Base-by-base conservation (phyloP, 306 rosid genomes). In the Quercus robur region DNA sequence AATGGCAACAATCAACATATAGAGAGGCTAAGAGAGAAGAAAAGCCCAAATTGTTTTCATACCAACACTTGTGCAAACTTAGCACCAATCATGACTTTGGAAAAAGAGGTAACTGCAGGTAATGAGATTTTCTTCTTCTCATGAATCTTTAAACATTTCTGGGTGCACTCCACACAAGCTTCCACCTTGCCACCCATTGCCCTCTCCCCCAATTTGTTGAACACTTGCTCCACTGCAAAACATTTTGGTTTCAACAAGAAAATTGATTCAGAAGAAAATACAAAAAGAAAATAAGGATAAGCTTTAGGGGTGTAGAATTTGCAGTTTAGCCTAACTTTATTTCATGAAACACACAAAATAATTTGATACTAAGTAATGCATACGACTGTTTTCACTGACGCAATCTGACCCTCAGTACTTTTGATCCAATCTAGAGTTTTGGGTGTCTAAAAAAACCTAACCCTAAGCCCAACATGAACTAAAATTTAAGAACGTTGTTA, bases 21-120 rank as follows among this genome's bases (percentile, higher is more conserved):
- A 54, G 61, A 55, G 81, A 23, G 30, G 75, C 74, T 68, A 6
- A 56, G 68, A 21, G 15, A 78, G 79, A 75, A 66, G 38, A 21
- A 21, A 17, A 28, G 12, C 14, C 33, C 31, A 38, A 49, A 66
- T 23, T 30, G 58, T 23, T 58, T 66, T 74, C 77, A 26, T 86
- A 93, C 95, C 89, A 93, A 35, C 75, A 81, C 66, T 31, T 28
- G 57, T 5, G 89, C 79, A 58, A 85, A 80, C 31, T 38, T 56
- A 38, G 70, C 77, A 14, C 83, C 89, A 56, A 83, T 12, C 83
- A 93, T 81, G 83, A 90, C 30, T 91, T 89, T 91, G 90, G 89
- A 88, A 85, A 93, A 93, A 21, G 92, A 85, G 38, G 49, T 57
- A 18, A 46, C 82, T 5, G 3, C 62, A 69, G 23, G 35, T 52